These are phyloP conservation scores for Agaricus sinodeliciosus DNA, from an alignment of 768 basidiomycete species.

Conservation along the genomic window DNA sequence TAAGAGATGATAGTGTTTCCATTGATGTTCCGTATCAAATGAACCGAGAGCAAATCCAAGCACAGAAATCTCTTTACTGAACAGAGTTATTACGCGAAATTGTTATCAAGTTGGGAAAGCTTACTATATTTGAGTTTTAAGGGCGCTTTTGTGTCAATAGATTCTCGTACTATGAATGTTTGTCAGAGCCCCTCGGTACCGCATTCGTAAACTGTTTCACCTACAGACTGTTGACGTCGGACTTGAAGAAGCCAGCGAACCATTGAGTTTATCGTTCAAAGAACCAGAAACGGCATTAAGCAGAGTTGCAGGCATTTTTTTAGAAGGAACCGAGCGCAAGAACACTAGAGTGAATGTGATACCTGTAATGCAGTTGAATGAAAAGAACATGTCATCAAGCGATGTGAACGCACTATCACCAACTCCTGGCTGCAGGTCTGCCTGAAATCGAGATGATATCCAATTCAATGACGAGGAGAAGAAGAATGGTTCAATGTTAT, in stretches of 20 bases:
- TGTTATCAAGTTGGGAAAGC: background rate
- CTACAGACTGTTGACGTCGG: conserved; percentile 1
- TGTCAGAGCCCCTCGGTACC: background rate
- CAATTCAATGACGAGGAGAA: conserved; percentile 58
- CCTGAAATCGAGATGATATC: conserved; percentile 61
- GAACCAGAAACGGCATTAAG: too few species aligned
- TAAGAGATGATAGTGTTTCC: conserved; percentile 46
- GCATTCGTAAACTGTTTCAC: background rate
- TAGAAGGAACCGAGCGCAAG: conserved; percentile 18
- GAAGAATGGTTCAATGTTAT: conserved; percentile 55
- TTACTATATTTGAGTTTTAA: conserved; percentile 20
- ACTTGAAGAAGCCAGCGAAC: too few species aligned
- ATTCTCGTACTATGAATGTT: conserved; percentile 13
- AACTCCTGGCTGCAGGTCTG: conserved; percentile 27
- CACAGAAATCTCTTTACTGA: conserved; percentile 28
- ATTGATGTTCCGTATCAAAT: conserved; percentile 36
- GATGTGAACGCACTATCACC: conserved; percentile 40
- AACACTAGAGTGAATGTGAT: conserved; percentile 49
- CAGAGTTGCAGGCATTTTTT: conserved; percentile 7
- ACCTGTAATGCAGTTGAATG: conserved; percentile 24
- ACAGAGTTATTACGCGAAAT: background rate
- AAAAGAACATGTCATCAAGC: background rate
- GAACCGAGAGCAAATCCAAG: conserved; percentile 41
- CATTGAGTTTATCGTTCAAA: too few species aligned
- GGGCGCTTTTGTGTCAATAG: conserved; percentile 25